phyloP scores from a whole-genome alignment of 2,329 filamentous ascomycete genomes.

The Colletotrichum eleusines region DNA sequence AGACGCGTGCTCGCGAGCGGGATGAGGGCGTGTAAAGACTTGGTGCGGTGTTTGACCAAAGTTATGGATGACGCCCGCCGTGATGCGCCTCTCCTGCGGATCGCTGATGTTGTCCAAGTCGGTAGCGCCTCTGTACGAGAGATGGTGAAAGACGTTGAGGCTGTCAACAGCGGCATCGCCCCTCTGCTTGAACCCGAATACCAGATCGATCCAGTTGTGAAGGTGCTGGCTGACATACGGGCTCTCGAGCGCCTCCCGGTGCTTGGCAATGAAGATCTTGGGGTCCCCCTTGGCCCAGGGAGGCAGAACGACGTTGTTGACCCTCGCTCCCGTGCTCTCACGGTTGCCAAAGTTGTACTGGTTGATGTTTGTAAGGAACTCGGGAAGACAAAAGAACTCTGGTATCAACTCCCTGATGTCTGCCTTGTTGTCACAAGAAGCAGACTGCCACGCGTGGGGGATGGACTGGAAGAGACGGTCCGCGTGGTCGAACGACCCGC shows the following conservation, averaged over 20 bases:
- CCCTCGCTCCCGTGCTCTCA: conserved; percentile 82
- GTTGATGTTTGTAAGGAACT: conserved; percentile 95
- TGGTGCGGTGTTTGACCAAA: conserved; percentile 98
- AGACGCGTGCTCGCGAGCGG: conserved; percentile 76
- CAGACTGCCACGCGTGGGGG: conserved; percentile 89
- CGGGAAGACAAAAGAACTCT: conserved; percentile 96
- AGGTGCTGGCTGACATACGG: conserved; percentile 90
- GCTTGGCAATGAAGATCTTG: conserved; percentile 93
- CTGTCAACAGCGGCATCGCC: conserved; percentile 92
- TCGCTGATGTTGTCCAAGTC: conserved; percentile 93
- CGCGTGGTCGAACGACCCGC: conserved; percentile 95
- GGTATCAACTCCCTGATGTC: conserved; percentile 96
- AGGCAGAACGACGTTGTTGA: conserved; percentile 90
- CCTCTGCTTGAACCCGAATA: conserved; percentile 94
- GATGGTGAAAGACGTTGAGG: conserved; percentile 94
- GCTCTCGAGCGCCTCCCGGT: conserved; percentile 95
- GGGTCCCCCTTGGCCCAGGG: conserved; percentile 98
- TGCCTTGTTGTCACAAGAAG: conserved; percentile 89
- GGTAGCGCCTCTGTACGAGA: conserved; percentile 94
- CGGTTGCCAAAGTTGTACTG: conserved; percentile 91
- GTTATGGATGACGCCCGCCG: conserved; percentile 97
- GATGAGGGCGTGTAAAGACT: conserved; percentile 86
- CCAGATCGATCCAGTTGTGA: conserved; percentile 94
- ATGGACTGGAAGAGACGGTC: conserved; percentile 96
- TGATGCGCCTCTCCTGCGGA: conserved; percentile 85